Percentiles rank a stretch among this genome's conserved stretches.
Evolutionary conservation across 768 basidiomycete genomes (phyloP).

Genomic region (Multifurca ochricompacta): DNA sequence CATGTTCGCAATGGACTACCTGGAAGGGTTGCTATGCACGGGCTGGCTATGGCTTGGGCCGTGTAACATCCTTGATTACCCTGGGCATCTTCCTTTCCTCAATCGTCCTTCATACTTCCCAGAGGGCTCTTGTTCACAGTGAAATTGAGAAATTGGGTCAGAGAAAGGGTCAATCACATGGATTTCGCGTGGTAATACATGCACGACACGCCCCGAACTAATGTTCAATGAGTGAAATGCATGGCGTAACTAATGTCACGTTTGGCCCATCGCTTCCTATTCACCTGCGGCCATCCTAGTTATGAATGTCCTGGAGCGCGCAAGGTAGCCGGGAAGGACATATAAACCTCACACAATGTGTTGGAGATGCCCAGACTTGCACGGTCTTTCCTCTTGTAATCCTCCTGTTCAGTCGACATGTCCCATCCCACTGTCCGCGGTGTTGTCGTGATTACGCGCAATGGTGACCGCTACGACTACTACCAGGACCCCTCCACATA

Average conservation of each 20-base stretch:
- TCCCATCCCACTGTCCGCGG: conserved; percentile 55
- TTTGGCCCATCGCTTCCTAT: conserved; percentile 1
- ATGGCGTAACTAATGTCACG: conserved; percentile 6
- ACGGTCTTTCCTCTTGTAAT: conserved; percentile 17
- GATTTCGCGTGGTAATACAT: conserved; percentile 17
- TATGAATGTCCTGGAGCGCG: conserved; percentile 2
- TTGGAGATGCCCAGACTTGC: conserved; percentile 13
- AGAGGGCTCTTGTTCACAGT: not conserved
- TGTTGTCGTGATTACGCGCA: conserved; percentile 69
- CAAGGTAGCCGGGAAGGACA: conserved; percentile 1
- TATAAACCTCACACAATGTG: conserved; percentile 10
- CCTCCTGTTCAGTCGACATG: conserved; percentile 23
- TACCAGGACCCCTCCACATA: conserved; percentile 69
- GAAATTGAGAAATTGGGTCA: not conserved
- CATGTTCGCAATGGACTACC: not conserved
- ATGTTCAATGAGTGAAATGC: conserved; percentile 18
- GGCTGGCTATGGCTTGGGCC: not conserved
- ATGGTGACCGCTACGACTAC: conserved; percentile 64
- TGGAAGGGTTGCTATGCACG: conserved; percentile 13
- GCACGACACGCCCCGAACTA: conserved; percentile 11
- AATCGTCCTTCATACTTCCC: not conserved
- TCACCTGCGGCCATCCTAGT: conserved; percentile 9
- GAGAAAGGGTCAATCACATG: conserved; percentile 11
- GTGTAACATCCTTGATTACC: not conserved
- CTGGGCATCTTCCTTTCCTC: conserved; percentile 1